Evolutionary conservation across 805 yeast species (phyloP).

Genomic region (Pichia gijzeniarum): DNA sequence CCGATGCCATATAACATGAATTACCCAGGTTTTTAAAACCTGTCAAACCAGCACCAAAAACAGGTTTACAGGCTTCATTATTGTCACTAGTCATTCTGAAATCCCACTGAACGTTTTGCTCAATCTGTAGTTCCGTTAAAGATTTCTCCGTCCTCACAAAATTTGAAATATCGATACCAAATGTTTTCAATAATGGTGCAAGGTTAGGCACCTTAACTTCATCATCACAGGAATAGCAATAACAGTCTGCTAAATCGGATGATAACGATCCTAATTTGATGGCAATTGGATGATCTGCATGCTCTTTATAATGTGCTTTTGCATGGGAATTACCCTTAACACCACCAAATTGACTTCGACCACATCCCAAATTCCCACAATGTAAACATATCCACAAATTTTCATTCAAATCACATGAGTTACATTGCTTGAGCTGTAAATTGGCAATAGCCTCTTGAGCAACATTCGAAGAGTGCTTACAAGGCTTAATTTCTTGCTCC

Average conservation of each 20-base stretch:
- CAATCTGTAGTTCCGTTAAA: slow-evolving; percentile 82
- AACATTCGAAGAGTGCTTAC: slow-evolving; percentile 65
- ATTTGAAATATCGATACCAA: slow-evolving; percentile 58
- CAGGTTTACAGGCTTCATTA: slow-evolving; percentile 57
- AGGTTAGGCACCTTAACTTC: slow-evolving; percentile 73
- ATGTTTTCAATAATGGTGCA: slow-evolving; percentile 41
- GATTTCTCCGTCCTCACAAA: slow-evolving; percentile 76
- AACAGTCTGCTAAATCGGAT: slow-evolving; percentile 73
- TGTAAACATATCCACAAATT: slow-evolving; percentile 89
- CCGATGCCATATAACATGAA: slow-evolving; percentile 84
- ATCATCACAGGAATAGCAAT: slow-evolving; percentile 84
- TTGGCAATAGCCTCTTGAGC: slow-evolving; percentile 30
- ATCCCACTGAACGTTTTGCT: slow-evolving; percentile 91
- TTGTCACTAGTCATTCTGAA: slow-evolving; percentile 69
- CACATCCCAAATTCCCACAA: slow-evolving; percentile 94
- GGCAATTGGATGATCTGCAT: slow-evolving; percentile 67
- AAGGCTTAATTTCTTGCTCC: slow-evolving; percentile 82
- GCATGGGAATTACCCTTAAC: slow-evolving; percentile 95
- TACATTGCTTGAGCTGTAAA: slow-evolving; percentile 41
- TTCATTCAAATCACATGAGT: slow-evolving; percentile 54
- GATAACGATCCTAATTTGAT: slow-evolving; percentile 88
- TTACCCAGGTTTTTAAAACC: slow-evolving; percentile 91
- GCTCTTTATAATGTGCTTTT: slow-evolving; percentile 52
- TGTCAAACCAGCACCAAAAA: slow-evolving; percentile 71
- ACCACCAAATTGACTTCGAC: slow-evolving; percentile 90